Conservation (phyloP, 2,329 filamentous ascomycete species). For the Graphilbum fragrans region DNA sequence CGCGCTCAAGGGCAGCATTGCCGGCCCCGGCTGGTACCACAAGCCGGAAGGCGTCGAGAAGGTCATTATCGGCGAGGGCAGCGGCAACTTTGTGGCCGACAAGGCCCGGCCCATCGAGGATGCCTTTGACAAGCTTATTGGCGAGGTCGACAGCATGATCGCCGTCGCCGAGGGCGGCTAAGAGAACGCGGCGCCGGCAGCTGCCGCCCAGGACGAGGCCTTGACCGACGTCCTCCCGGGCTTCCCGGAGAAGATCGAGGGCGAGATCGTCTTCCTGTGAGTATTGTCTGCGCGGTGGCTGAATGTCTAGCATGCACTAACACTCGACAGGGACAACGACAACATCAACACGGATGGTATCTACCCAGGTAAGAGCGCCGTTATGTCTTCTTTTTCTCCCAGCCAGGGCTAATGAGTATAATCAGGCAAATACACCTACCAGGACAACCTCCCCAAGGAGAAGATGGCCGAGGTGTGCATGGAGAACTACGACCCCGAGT, state of each 20-base stretch:
- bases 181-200: conserved; percentile 20
- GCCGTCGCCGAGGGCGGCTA: conserved; percentile 20
- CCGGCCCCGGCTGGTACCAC: conserved; percentile 69
- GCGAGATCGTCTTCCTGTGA: conserved; percentile 87
- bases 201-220: conserved; percentile 22
- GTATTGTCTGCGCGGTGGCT: too few relatives aligned
- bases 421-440: conserved; percentile 54
- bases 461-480: conserved; percentile 86
- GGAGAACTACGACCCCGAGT: conserved; percentile 79
- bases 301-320: too few relatives aligned
- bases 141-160: conserved; percentile 53
- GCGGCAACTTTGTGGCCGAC: conserved; percentile 10
- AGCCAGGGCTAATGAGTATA: conserved; percentile 17
- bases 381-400: background rate
- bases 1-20: conserved; percentile 59
- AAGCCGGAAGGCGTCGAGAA: conserved; percentile 23
- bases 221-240: conserved; percentile 67
- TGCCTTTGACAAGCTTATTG: conserved; percentile 59
- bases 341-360: conserved; percentile 91
- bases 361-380: conserved; percentile 63
- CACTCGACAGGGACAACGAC: conserved; percentile 57
- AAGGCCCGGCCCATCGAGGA: conserved; percentile 38
- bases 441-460: conserved; percentile 64
- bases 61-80: conserved; percentile 19
- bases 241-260: conserved; percentile 71